Evolutionary conservation across 306 rosid species (phyloP), one percentile per base, ranked within the genome.

Genomic region (Benincasa hispida): DNA sequence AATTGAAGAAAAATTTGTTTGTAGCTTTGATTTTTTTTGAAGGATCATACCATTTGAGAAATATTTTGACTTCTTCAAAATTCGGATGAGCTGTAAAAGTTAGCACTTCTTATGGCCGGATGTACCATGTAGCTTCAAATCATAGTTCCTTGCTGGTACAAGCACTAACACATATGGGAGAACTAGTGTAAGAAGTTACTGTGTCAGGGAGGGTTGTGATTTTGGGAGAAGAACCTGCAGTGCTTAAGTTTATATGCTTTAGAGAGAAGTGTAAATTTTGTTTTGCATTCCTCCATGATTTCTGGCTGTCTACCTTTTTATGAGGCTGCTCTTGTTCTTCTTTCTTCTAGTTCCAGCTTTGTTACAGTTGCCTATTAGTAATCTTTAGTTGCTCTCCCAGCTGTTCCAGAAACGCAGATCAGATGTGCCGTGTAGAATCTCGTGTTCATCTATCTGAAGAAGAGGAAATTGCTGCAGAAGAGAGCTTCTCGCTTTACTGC

Each of bases 401-500:
- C 79, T 76, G 39, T 79, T 79, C 82, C 59, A 82, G 82, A 69
- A 74, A 72, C 76, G 59, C 77, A 54, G 85, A 77, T 74, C 81
- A 86, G 81, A 89, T 89, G 91, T 84, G 87, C 82, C 79, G 84
- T 30, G 81, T 51, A 78, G 89, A 81, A 77, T 72, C 84, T 78
- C 82, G 76, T 10, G 86, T 56, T 79, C 85, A 80, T 55, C 78
- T 92, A 84, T 84, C 99, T 78, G 77, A 53, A 0, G 93, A 87
- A 79, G 96, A 94, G 83, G 92, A 80, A 82, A 55, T 61, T 48
- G 92, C 79, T 56, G 93, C 96, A 18, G 91, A 87, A 81, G 87
- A 86, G 78, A 90, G 89, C 84, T 81, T 94, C 42, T 68, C 92
- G n/a, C 21, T 77, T 63, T 92, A 87, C 83, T 92, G 97, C 93